Conservation (phyloP, 352 stramenopile species). For the Globisporangium paroecandrum region DNA sequence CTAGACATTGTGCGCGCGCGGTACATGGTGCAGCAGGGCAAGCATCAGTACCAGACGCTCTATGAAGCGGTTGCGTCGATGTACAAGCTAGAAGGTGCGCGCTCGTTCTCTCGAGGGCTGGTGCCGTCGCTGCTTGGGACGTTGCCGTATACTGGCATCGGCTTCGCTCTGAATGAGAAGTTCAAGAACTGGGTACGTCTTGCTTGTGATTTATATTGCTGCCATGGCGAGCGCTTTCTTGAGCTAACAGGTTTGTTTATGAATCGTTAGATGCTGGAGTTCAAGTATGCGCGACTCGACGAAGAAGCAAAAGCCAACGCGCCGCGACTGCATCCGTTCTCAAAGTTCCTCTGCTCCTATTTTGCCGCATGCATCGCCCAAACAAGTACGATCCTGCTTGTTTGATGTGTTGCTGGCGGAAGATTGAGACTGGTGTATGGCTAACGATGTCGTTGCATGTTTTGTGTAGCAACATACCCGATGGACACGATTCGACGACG, state of each 20-base stretch:
- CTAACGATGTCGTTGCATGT: conserved; percentile 11
- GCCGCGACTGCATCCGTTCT: conserved; percentile 53
- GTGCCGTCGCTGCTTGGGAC: conserved; percentile 78
- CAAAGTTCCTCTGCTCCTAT: conserved; percentile 84
- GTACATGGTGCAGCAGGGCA: conserved; percentile 86
- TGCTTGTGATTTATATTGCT: background rate
- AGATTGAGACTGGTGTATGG: background rate
- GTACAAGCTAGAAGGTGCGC: conserved; percentile 67
- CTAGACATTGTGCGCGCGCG: conserved; percentile 78
- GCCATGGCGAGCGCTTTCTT: background rate
- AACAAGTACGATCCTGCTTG: conserved; percentile 44
- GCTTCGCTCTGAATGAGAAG: conserved; percentile 78
- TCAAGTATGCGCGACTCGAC: conserved; percentile 35
- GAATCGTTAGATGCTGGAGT: conserved; percentile 37
- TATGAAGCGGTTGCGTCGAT: conserved; percentile 66
- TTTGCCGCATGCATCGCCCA: conserved; percentile 82
- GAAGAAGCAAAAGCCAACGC: conserved; percentile 21
- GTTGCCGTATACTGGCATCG: conserved; percentile 85
- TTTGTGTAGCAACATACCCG: conserved; percentile 64
- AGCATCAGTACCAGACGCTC: conserved; percentile 68
- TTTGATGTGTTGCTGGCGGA: background rate
- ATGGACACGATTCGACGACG: conserved; percentile 83
- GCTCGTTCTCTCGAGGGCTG: conserved; percentile 68
- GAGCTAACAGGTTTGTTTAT: background rate
- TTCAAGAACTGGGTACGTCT: conserved; percentile 73